A percentile compares a stretch with the other conserved stretches of the same genome.
Evolutionary conservation across 176 grass and related monocot genomes (phyloP).

Genomic region (Oryza brachyantha): DNA sequence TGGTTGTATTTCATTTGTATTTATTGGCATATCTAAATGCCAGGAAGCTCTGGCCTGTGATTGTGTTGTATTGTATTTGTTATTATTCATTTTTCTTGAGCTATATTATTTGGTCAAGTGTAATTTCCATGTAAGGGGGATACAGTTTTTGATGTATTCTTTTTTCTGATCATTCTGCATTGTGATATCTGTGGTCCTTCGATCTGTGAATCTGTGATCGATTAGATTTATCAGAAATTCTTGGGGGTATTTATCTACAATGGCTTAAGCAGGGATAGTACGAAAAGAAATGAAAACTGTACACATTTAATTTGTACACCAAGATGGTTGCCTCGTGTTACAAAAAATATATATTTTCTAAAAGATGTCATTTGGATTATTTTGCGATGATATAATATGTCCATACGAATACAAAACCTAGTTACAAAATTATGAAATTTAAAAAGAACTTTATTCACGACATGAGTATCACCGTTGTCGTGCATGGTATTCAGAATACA

Average conservation of each 20-base stretch:
- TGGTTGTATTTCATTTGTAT: constrained; percentile 33
- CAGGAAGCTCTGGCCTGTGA: constrained; percentile 21
- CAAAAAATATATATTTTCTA: no score
- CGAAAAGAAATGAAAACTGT: no score
- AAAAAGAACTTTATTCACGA: no score
- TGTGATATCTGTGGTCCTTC: neutral
- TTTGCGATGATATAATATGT: no score
- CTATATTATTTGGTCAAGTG: constrained; percentile 35
- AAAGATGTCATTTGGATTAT: no score
- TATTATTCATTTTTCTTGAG: constrained; percentile 19
- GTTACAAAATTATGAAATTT: no score
- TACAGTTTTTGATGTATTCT: constrained; percentile 9
- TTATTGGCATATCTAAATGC: constrained; percentile 1
- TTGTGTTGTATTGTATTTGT: constrained; percentile 27
- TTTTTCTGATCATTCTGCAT: neutral
- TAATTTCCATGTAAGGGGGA: constrained; percentile 19
- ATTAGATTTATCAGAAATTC: neutral
- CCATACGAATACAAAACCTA: no score
- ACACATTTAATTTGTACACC: no score
- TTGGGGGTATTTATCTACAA: neutral
- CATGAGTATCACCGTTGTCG: no score
- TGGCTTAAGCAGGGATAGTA: no score
- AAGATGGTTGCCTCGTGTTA: no score
- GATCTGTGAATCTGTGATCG: neutral
- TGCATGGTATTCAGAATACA: no score